A percentile compares a stretch with the other conserved stretches of the same genome.
Evolutionary conservation across 345 rosid genomes (phyloP).

Genomic region (Alliaria petiolata): DNA sequence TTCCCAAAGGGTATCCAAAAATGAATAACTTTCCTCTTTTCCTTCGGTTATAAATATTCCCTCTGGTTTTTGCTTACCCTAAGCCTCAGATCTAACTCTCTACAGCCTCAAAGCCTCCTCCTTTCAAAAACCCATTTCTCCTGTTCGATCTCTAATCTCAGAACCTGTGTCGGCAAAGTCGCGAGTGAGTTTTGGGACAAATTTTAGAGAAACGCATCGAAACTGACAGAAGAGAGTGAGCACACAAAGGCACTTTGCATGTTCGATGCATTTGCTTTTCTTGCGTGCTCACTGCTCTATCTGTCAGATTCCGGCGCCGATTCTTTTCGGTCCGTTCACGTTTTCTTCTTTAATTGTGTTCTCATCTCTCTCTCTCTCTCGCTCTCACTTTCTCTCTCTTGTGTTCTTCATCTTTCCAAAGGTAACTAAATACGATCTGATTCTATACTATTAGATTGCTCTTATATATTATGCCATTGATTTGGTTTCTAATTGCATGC

Average conservation of each 20-base stretch:
- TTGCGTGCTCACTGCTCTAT: slow-evolving; percentile 95
- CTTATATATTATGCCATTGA: background rate
- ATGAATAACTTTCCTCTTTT: slow-evolving; percentile 20
- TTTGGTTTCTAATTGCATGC: slow-evolving; percentile 20
- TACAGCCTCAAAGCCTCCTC: background rate
- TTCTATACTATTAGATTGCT: background rate
- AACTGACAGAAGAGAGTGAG: slow-evolving; percentile 99
- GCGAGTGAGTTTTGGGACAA: slow-evolving; percentile 9
- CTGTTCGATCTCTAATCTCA: background rate
- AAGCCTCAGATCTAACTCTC: slow-evolving; percentile 30
- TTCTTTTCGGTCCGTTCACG: slow-evolving; percentile 32
- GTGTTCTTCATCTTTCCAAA: slow-evolving; percentile 1
- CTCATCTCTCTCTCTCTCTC: background rate
- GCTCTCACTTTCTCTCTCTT: background rate
- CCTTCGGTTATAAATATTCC: slow-evolving; percentile 15
- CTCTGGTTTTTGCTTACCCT: slow-evolving; percentile 19
- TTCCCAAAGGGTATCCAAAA: slow-evolving; percentile 3
- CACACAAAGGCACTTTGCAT: slow-evolving; percentile 83
- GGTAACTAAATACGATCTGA: background rate
- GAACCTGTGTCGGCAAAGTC: no score
- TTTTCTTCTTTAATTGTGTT: slow-evolving; percentile 19
- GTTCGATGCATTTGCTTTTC: slow-evolving; percentile 55
- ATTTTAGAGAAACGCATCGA: slow-evolving; percentile 34
- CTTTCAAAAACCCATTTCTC: background rate
- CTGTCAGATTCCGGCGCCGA: slow-evolving; percentile 79